Conservation (phyloP, 345 rosid genomes). For the Heritiera fomes region DNA sequence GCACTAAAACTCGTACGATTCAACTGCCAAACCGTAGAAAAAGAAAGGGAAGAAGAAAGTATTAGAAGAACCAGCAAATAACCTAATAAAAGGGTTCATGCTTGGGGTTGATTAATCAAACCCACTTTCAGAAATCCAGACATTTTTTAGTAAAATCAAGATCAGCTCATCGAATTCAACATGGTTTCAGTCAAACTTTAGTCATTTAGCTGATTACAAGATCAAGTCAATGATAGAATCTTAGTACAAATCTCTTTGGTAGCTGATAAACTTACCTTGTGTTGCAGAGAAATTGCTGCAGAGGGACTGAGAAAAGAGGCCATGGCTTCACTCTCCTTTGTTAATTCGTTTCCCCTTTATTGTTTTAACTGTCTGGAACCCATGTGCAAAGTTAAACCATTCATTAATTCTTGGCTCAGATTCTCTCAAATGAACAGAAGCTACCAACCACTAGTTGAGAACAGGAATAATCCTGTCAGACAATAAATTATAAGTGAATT, state of each 20-base stretch:
- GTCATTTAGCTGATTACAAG: not conserved
- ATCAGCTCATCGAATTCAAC: not conserved
- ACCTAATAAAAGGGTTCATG: not conserved
- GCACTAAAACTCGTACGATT: conserved; percentile 27
- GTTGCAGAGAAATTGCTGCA: conserved; percentile 40
- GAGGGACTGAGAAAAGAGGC: conserved; percentile 63
- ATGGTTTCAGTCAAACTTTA: not conserved
- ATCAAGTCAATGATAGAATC: not conserved
- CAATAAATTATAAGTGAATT: not conserved
- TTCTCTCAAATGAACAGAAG: conserved; percentile 1
- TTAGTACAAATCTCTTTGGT: not conserved
- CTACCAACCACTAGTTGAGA: not conserved
- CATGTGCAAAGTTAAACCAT: conserved; percentile 9
- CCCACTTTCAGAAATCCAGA: not conserved
- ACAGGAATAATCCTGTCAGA: not conserved
- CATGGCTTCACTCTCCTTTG: conserved; percentile 36
- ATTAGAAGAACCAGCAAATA: not conserved
- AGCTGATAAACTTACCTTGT: conserved; percentile 42
- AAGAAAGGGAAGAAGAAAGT: not conserved
- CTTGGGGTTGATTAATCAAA: not conserved
- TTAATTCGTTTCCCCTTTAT: not conserved
- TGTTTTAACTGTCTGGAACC: not conserved
- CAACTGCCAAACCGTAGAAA: conserved; percentile 31
- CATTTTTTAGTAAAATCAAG: not conserved
- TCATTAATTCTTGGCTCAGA: conserved; percentile 7